Conservation (phyloP, 768 basidiomycete genomes). For the Podaxis carcinomalis region DNA sequence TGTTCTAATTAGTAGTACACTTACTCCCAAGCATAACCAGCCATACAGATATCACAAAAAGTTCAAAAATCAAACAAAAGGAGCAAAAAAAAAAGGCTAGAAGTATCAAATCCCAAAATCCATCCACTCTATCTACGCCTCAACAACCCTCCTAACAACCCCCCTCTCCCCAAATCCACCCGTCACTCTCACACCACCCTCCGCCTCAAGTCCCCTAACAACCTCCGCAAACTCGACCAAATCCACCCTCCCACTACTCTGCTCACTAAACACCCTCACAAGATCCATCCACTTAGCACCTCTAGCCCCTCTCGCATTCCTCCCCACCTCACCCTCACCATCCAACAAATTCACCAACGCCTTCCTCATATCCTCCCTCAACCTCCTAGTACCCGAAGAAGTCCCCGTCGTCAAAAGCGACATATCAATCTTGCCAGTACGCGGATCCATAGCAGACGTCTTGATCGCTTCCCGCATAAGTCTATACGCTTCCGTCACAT, state of each 20-base stretch:
- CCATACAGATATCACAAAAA: background rate
- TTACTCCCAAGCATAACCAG: background rate
- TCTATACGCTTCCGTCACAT: constrained; percentile 89
- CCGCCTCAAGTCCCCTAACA: constrained; percentile 72
- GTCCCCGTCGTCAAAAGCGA: constrained; percentile 93
- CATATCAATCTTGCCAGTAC: constrained; percentile 97
- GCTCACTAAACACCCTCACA: constrained; percentile 72
- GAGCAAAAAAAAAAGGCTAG: background rate
- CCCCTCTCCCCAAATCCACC: constrained; percentile 79
- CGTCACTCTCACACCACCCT: constrained; percentile 80
- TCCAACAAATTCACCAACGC: constrained; percentile 72
- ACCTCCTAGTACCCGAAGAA: constrained; percentile 76
- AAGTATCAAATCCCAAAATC: background rate
- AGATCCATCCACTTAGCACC: constrained; percentile 81
- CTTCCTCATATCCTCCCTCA: constrained; percentile 86
- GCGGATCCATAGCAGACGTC: constrained; percentile 91
- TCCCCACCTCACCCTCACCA: constrained; percentile 33
- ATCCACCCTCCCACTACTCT: constrained; percentile 83
- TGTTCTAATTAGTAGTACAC: background rate
- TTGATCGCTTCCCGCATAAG: constrained; percentile 96
- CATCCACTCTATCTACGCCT: background rate
- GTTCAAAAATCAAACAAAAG: background rate
- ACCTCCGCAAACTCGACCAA: constrained; percentile 78
- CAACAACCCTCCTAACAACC: constrained; percentile 63
- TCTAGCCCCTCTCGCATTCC: constrained; percentile 57